A percentile compares a stretch with the other conserved stretches of the same genome.
phyloP scores from a whole-genome alignment of 2,329 filamentous ascomycete species.

The Penicillium sp. region DNA sequence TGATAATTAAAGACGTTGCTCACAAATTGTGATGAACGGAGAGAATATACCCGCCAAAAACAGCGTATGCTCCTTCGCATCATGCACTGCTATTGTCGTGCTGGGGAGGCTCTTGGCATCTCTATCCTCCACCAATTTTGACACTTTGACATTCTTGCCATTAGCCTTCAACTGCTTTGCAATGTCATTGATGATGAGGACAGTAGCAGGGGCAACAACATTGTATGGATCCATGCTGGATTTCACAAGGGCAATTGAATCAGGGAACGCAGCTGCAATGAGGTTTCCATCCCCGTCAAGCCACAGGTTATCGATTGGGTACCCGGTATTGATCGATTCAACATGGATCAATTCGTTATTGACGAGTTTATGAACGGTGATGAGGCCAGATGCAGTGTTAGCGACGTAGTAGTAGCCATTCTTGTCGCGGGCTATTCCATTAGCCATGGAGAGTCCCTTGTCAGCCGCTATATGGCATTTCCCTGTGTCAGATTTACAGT shows the following conservation, averaged over 20 bases:
- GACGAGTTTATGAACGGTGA: constrained; percentile 25
- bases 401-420: constrained; percentile 43
- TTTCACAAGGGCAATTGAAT: constrained; percentile 23
- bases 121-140: constrained; percentile 42
- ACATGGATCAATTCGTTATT: constrained; percentile 3
- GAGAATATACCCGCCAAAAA: constrained; percentile 26
- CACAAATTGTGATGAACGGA: constrained; percentile 27
- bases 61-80: constrained; percentile 14
- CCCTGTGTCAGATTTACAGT: constrained; percentile 28
- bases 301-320: constrained; percentile 42
- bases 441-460: constrained; percentile 32
- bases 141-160: constrained; percentile 23
- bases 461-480: constrained; percentile 31
- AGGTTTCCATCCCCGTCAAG: constrained; percentile 43
- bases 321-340: constrained; percentile 28
- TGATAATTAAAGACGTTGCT: neutral
- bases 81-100: constrained; percentile 19
- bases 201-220: neutral
- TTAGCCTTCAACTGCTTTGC: neutral
- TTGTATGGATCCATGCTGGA: constrained; percentile 26
- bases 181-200: neutral
- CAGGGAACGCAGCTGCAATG: constrained; percentile 38
- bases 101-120: constrained; percentile 27
- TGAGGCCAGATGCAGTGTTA: constrained; percentile 25
- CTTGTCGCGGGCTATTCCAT: constrained; percentile 35